Percentiles rank a stretch among this genome's conserved stretches.
These are phyloP conservation scores for Apophysomyces trapeziformis DNA, from an alignment of 371 early-diverging fungal genomes.

Conservation along the genomic window DNA sequence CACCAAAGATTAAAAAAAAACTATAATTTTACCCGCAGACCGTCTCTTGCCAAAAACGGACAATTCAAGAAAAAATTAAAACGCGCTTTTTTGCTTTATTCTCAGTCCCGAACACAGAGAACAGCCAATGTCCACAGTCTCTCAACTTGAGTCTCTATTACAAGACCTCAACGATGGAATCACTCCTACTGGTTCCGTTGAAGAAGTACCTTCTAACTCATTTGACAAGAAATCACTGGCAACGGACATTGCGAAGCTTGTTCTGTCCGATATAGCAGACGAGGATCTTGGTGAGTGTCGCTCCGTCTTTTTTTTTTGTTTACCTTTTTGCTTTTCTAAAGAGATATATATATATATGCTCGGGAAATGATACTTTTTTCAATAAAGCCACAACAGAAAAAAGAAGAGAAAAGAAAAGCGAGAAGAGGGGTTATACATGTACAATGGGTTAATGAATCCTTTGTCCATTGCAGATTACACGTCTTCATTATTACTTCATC, in stretches of 20 bases:
- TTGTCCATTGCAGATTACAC: slow-evolving; percentile 34
- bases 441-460: neutral
- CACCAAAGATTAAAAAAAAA: no score
- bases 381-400: neutral
- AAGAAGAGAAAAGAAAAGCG: neutral
- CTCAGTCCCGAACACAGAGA: no score
- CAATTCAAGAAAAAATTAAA: neutral
- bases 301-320: no score
- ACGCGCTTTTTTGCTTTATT: neutral
- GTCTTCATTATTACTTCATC: slow-evolving; percentile 40
- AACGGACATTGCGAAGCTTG: slow-evolving; percentile 27
- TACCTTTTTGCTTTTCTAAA: no score
- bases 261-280: slow-evolving; percentile 33
- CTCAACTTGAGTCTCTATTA: neutral
- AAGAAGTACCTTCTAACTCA: neutral
- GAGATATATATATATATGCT: no score
- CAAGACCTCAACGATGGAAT: slow-evolving; percentile 1
- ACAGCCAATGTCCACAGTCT: neutral
- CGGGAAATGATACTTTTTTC: no score
- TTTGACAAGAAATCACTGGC: slow-evolving; percentile 27
- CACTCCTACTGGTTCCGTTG: neutral
- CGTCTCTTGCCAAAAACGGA: no score
- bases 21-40: no score
- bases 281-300: slow-evolving; percentile 40
- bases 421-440: neutral